These are phyloP conservation scores for Calonectria fujianensis DNA, from an alignment of 2,329 filamentous ascomycete genomes.

Conservation along the genomic window DNA sequence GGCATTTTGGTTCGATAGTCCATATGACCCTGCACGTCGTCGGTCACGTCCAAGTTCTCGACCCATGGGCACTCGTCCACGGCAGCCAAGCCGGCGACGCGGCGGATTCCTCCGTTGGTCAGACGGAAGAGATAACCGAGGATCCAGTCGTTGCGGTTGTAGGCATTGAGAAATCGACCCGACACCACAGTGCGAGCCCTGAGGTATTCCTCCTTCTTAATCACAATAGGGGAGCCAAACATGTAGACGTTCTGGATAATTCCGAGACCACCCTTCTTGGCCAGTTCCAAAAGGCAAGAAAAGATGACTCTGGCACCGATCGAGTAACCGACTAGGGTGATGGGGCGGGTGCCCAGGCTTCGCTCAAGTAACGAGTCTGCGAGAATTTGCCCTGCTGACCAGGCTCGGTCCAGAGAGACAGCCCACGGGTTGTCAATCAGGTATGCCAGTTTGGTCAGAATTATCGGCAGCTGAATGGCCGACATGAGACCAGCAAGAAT, in stretches of 20 bases:
- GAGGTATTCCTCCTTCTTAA: conserved; percentile 92
- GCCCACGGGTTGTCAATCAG: conserved; percentile 99
- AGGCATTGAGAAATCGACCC: conserved; percentile 96
- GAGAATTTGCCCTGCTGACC: conserved; percentile 90
- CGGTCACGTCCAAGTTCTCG: conserved; percentile 92
- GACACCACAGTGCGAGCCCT: conserved; percentile 88
- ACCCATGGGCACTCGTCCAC: conserved; percentile 86
- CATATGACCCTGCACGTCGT: conserved; percentile 94
- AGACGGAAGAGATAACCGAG: conserved; percentile 96
- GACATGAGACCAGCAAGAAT: conserved; percentile 94
- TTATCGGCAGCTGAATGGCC: conserved; percentile 91
- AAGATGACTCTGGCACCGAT: conserved; percentile 95
- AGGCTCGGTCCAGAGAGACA: conserved; percentile 94
- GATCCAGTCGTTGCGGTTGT: conserved; percentile 97
- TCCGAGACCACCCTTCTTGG: conserved; percentile 87
- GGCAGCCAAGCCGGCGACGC: conserved; percentile 87
- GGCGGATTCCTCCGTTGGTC: conserved; percentile 92
- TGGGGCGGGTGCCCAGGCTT: conserved; percentile 91
- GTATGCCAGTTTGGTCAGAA: conserved; percentile 94
- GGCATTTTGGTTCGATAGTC: conserved; percentile 97
- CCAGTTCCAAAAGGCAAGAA: conserved; percentile 90
- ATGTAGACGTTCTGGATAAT: conserved; percentile 96
- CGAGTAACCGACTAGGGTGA: conserved; percentile 96
- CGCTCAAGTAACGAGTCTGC: conserved; percentile 95
- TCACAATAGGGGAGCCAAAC: conserved; percentile 93